Conservation (phyloP, 768 basidiomycete species). For the Tylopilus subfusipes region DNA sequence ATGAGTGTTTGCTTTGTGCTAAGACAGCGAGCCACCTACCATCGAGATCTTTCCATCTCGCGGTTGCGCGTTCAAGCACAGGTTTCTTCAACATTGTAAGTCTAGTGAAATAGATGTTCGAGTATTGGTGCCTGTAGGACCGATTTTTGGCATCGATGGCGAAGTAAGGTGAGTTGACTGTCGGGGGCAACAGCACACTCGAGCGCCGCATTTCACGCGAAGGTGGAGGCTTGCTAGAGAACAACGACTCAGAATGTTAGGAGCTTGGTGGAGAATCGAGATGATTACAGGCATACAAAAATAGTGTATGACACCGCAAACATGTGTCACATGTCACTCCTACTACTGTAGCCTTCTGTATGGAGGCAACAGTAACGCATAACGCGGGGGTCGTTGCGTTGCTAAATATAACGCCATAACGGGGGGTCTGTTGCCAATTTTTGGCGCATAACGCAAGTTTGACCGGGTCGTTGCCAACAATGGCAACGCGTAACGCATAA, state of each 20-base stretch:
- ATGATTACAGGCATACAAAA: too few species aligned
- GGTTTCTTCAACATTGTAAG: conserved; percentile 46
- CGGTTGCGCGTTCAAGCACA: conserved; percentile 47
- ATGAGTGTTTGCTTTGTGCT: conserved; percentile 5
- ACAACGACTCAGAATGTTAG: neutral
- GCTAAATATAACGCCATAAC: too few species aligned
- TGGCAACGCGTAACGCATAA: too few species aligned
- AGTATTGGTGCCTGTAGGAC: conserved; percentile 66
- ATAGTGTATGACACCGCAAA: too few species aligned
- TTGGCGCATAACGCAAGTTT: too few species aligned
- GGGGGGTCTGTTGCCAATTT: too few species aligned
- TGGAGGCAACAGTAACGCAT: too few species aligned
- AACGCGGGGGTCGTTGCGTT: too few species aligned
- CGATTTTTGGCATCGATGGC: conserved; percentile 40
- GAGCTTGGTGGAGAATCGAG: neutral
- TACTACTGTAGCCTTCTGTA: too few species aligned
- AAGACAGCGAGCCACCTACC: conserved; percentile 29
- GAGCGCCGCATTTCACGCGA: conserved; percentile 24
- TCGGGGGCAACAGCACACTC: conserved; percentile 30
- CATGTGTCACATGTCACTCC: too few species aligned
- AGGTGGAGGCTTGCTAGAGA: conserved; percentile 3
- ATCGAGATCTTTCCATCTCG: conserved; percentile 47
- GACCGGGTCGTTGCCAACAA: too few species aligned
- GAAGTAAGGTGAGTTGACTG: conserved; percentile 38
- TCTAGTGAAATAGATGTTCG: conserved; percentile 68